Base-by-base conservation (phyloP, 257 asterid genomes). In the Nicotiana undulata region DNA sequence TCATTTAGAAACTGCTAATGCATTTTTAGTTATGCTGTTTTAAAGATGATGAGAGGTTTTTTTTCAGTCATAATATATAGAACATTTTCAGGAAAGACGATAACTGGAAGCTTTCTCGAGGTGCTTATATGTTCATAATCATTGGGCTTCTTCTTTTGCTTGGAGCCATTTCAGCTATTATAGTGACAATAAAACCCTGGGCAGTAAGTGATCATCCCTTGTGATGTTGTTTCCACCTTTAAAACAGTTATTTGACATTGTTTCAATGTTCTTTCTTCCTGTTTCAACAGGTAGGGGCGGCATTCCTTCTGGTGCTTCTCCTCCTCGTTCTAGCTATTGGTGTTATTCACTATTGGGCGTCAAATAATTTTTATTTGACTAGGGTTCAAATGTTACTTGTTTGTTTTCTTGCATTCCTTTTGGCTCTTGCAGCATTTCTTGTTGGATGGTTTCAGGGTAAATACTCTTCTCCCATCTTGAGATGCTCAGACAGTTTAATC, bases 331-430 rank as follows among this genome's bases (percentile, higher is more conserved):
- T 96, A 87, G 95, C 98, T 59, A 96, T 96, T 85, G 97, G 98
- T 76, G 99, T 90, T 81, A 88, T 92, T 89, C 99, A 94, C 88
- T 94, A 89, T 82, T 96, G 98, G 99, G 99, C 99, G 77, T 90
- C 98, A 81, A 96, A 96, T 89, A 96, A 96, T 85, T 96, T 96
- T 85, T 96, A 96, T 85, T 83, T 96, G 97, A 96, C 98, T 44
- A 91, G 98, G 86, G 82, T 88, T 84, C 99, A 96, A 88, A 96
- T 90, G 97, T 82, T 96, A 81, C 87, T 93, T 79, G 99, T 94
- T 75, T 96, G 97, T 86, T 94, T 92, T 86, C 97, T 96, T 79
- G 98, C 98, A 46, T 91, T 96, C 83, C 98, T 96, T 83, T 86
- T 94, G 95, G 99, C 98, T 81, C 85, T 96, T 88, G 99, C 99